Evolutionary conservation across 192 early-diverging fungal genomes (phyloP).

Genomic region (Gaertneriomyces sp.): DNA sequence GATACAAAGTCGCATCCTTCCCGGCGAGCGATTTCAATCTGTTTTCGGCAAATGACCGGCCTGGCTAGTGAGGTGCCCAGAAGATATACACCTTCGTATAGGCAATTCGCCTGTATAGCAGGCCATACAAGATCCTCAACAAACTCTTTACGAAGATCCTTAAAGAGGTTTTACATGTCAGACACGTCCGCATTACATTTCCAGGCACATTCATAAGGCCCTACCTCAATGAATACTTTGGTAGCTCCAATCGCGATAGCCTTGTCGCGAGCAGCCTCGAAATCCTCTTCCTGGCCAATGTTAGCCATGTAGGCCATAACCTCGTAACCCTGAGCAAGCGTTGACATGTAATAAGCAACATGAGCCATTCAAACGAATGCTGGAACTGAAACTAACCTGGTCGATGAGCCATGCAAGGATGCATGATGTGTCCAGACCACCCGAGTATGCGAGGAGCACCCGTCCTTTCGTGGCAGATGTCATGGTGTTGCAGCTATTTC

Average conservation of each 20-base stretch:
- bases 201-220: not conserved
- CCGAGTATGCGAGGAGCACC: slow-evolving; percentile 94
- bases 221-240: slow-evolving; percentile 91
- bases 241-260: slow-evolving; percentile 88
- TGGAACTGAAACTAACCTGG: slow-evolving; percentile 43
- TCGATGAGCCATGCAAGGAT: slow-evolving; percentile 98
- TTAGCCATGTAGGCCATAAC: slow-evolving; percentile 97
- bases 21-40: slow-evolving; percentile 85
- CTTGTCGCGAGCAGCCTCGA: slow-evolving; percentile 88
- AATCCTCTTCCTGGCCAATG: slow-evolving; percentile 99
- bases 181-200: too few relatives aligned
- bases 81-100: slow-evolving; percentile 95
- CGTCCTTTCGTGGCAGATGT: slow-evolving; percentile 58
- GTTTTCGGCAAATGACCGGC: slow-evolving; percentile 85
- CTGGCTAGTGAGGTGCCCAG: slow-evolving; percentile 96
- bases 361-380: not conserved
- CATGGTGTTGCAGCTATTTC: not conserved
- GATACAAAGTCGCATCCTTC: slow-evolving; percentile 96
- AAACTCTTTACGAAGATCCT: slow-evolving; percentile 90
- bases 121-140: slow-evolving; percentile 91
- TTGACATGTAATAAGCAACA: not conserved
- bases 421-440: slow-evolving; percentile 98
- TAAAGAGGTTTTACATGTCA: too few relatives aligned
- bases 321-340: slow-evolving; percentile 75
- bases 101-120: slow-evolving; percentile 88